These are phyloP conservation scores for Olyra latifolia DNA, from an alignment of 176 grass and related monocot species.

Conservation along the genomic window DNA sequence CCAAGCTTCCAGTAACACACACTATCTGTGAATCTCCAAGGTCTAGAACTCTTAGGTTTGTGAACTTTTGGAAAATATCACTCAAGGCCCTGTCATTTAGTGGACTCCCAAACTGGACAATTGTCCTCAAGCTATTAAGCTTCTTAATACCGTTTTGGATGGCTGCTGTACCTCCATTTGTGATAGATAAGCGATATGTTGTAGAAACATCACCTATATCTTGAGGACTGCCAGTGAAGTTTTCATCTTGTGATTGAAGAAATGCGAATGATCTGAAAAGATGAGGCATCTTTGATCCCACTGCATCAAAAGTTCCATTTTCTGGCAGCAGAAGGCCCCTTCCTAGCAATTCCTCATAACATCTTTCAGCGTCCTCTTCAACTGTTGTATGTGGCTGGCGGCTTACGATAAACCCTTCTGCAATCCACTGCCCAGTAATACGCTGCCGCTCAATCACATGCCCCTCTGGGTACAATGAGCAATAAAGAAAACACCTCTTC, in stretches of 20 bases:
- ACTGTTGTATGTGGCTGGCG: background rate
- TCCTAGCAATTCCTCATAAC: slow-evolving; percentile 48
- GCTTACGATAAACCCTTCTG: slow-evolving; percentile 39
- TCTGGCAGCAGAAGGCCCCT: slow-evolving; percentile 47
- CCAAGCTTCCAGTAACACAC: slow-evolving; percentile 36
- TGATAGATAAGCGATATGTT: slow-evolving; percentile 32
- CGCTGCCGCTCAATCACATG: slow-evolving; percentile 30
- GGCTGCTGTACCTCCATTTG: slow-evolving; percentile 16
- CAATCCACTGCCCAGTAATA: slow-evolving; percentile 59
- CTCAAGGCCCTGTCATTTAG: slow-evolving; percentile 23
- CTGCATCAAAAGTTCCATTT: background rate
- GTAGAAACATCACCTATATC: slow-evolving; percentile 29
- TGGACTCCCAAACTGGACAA: slow-evolving; percentile 36
- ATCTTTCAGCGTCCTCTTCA: slow-evolving; percentile 49
- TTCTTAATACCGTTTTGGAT: slow-evolving; percentile 15
- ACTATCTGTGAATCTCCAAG: slow-evolving; percentile 46
- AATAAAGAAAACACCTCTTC: slow-evolving; percentile 66
- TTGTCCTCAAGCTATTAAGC: slow-evolving; percentile 42
- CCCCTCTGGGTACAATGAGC: slow-evolving; percentile 49
- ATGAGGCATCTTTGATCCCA: slow-evolving; percentile 49
- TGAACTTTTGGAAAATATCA: slow-evolving; percentile 41
- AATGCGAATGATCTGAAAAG: slow-evolving; percentile 61
- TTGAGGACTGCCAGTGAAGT: slow-evolving; percentile 38
- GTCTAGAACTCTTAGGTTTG: slow-evolving; percentile 57
- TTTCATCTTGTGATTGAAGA: slow-evolving; percentile 40